A percentile compares a stretch with the other conserved stretches of the same genome.
phyloP scores from a whole-genome alignment of 768 basidiomycete species.

The Trametes cinnabarina region DNA sequence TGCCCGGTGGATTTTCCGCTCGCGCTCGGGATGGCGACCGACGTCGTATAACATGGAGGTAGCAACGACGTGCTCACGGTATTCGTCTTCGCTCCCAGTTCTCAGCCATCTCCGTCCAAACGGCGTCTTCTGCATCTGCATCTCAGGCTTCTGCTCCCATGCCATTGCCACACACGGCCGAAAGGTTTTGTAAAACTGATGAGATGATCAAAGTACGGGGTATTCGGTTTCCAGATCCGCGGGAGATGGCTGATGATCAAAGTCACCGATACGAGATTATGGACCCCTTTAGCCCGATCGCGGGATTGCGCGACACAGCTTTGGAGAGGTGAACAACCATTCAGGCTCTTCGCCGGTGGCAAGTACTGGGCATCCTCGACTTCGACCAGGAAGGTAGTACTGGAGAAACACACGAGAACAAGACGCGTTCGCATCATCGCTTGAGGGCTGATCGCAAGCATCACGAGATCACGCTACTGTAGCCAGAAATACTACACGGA shows the following conservation, averaged over 20 bases:
- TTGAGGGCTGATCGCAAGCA: too few relatives aligned
- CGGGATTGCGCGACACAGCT: neutral
- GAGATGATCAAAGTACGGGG: neutral
- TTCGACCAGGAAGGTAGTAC: neutral
- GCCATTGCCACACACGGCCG: neutral
- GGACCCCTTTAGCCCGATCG: neutral
- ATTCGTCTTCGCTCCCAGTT: neutral
- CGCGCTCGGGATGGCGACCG: neutral
- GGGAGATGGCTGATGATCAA: slow-evolving; percentile 6
- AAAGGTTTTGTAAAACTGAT: neutral
- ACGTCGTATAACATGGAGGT: too few relatives aligned
- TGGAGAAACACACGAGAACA: neutral
- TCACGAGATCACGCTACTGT: too few relatives aligned
- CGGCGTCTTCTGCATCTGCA: neutral
- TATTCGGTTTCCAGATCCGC: slow-evolving; percentile 2
- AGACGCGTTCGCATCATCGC: neutral
- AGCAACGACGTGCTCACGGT: neutral
- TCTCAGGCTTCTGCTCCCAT: neutral
- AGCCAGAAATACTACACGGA: too few relatives aligned
- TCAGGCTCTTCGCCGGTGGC: neutral
- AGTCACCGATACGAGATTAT: neutral
- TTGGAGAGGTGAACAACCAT: neutral
- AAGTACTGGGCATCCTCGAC: neutral
- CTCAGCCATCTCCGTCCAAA: neutral
- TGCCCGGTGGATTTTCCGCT: neutral